Evolutionary conservation across 805 yeast species (phyloP).

Genomic region (Lipomyces sp.): DNA sequence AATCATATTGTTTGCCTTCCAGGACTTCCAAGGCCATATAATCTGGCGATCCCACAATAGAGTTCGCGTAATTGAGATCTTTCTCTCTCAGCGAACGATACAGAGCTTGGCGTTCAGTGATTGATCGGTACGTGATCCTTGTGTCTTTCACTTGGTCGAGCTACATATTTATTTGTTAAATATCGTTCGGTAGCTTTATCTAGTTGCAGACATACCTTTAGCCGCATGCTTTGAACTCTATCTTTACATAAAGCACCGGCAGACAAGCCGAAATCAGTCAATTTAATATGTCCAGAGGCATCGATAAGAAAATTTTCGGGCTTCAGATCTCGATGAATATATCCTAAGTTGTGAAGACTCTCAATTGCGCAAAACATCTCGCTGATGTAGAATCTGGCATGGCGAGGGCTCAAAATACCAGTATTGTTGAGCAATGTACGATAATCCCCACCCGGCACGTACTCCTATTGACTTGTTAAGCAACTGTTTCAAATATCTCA

Average conservation of each 20-base stretch:
- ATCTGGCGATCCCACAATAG: constrained; percentile 98
- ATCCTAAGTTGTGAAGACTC: constrained; percentile 91
- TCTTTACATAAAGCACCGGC: constrained; percentile 94
- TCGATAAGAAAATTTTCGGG: constrained; percentile 88
- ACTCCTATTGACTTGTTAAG: constrained; percentile 54
- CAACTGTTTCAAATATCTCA: background rate
- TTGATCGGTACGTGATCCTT: constrained; percentile 66
- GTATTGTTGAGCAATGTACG: constrained; percentile 92
- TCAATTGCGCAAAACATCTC: constrained; percentile 97
- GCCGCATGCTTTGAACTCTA: constrained; percentile 89
- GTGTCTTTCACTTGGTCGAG: constrained; percentile 75
- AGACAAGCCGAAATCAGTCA: constrained; percentile 96
- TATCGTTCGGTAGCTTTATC: background rate
- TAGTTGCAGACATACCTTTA: constrained; percentile 50
- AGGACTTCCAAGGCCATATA: constrained; percentile 98
- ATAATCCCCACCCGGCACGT: constrained; percentile 99
- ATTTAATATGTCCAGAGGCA: constrained; percentile 72
- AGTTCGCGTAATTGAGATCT: constrained; percentile 86
- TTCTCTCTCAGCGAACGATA: constrained; percentile 73
- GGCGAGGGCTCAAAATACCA: constrained; percentile 89
- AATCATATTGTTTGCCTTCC: constrained; percentile 91
- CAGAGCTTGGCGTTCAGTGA: constrained; percentile 83
- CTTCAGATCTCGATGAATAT: constrained; percentile 94
- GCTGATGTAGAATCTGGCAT: constrained; percentile 90
- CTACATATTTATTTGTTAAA: constrained; percentile 39